These are phyloP conservation scores for Trichosporon ovoides DNA, from an alignment of 1,284 basidiomycete genomes.

Conservation along the genomic window DNA sequence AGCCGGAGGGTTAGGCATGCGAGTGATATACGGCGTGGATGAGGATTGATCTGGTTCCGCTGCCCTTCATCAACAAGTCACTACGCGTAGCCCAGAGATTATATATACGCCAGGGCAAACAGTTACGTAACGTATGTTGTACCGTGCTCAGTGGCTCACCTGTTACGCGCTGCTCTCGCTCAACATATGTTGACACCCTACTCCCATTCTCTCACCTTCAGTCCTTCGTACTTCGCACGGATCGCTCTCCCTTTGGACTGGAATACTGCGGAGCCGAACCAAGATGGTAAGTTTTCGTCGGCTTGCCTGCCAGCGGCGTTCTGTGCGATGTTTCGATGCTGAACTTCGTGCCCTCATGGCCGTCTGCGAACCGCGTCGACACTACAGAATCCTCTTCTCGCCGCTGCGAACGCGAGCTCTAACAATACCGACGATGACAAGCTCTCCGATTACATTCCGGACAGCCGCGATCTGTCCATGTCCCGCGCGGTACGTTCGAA, in stretches of 20 bases:
- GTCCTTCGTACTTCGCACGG: background rate
- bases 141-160: background rate
- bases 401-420: slow-evolving; percentile 36
- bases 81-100: background rate
- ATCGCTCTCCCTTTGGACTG: background rate
- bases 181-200: background rate
- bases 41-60: background rate
- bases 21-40: background rate
- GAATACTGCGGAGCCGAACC: background rate
- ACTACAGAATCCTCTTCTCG: slow-evolving; percentile 42
- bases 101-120: background rate
- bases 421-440: slow-evolving; percentile 41
- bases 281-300: slow-evolving; percentile 5
- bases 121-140: background rate
- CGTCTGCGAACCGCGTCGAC: background rate
- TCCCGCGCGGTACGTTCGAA: slow-evolving; percentile 40
- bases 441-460: slow-evolving; percentile 46
- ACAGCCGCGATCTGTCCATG: slow-evolving; percentile 42
- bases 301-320: background rate
- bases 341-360: background rate
- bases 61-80: background rate
- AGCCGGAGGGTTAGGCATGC: background rate
- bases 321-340: background rate
- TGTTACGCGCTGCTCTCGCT: slow-evolving; percentile 1
- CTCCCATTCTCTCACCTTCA: background rate